Percentiles rank a stretch among this genome's conserved stretches.
Conservation (phyloP, 495 filamentous ascomycete species). For the Penicillium waksmanii region DNA sequence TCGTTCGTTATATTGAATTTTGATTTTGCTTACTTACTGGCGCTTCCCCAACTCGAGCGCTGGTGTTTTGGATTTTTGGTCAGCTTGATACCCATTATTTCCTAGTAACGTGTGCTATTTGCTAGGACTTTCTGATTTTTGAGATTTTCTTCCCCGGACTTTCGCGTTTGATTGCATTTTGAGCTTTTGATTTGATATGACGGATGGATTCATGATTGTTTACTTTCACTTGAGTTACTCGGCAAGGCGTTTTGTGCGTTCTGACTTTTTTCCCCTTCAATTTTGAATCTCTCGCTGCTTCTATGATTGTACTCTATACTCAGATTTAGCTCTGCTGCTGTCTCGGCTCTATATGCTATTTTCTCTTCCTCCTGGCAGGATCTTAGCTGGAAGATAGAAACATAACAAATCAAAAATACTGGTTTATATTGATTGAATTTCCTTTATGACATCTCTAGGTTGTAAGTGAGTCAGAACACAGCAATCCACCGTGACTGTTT, state of each 20-base stretch:
- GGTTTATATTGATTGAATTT: neutral
- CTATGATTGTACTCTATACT: constrained; percentile 5
- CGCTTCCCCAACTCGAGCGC: constrained; percentile 13
- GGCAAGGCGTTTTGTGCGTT: constrained; percentile 5
- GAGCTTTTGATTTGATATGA: neutral
- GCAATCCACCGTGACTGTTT: neutral
- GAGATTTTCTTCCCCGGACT: neutral
- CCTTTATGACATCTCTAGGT: neutral
- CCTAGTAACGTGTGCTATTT: neutral
- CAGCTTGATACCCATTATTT: constrained; percentile 26
- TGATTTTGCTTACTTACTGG: neutral
- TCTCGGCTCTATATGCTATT: neutral
- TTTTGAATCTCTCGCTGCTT: constrained; percentile 1
- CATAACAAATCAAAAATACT: neutral
- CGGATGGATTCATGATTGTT: constrained; percentile 7
- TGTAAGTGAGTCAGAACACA: too few species aligned
- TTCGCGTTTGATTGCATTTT: neutral
- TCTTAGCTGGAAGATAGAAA: constrained; percentile 2
- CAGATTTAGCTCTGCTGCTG: neutral
- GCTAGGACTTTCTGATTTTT: neutral
- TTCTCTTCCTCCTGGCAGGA: neutral
- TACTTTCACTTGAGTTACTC: neutral
- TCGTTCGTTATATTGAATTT: constrained; percentile 3
- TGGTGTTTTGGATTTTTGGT: constrained; percentile 6
- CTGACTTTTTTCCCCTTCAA: neutral